Evolutionary conservation across 345 rosid species (phyloP).

Genomic region (Mercurialis annua): DNA sequence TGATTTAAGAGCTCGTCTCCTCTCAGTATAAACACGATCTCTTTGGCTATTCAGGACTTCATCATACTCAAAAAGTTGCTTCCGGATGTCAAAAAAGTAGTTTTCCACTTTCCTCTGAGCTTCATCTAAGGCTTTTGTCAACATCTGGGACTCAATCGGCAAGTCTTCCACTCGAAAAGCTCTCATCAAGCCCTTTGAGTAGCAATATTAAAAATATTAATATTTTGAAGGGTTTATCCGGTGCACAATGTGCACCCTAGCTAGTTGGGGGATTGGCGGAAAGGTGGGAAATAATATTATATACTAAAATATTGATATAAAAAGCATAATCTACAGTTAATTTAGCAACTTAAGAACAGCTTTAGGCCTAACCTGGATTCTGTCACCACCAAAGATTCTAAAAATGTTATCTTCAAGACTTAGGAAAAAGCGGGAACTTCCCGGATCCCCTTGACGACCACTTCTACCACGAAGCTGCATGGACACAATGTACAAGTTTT

Average conservation of each 20-base stretch:
- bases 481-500: conserved; percentile 13
- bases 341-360: conserved; percentile 13
- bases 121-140: conserved; percentile 94
- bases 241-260: too few species aligned
- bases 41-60: conserved; percentile 97
- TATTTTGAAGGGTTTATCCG: too few species aligned
- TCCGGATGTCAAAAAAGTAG: conserved; percentile 88
- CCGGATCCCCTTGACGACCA: conserved; percentile 99
- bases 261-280: too few species aligned
- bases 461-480: conserved; percentile 83
- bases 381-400: conserved; percentile 86
- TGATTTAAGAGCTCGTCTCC: conserved; percentile 90
- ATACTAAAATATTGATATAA: background rate
- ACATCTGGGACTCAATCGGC: conserved; percentile 89
- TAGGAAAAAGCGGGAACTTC: conserved; percentile 95
- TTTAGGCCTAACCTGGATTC: conserved; percentile 71
- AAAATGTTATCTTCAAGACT: conserved; percentile 98
- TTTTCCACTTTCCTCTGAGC: conserved; percentile 98
- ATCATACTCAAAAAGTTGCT: conserved; percentile 89
- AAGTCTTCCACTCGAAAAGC: conserved; percentile 97
- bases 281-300: background rate
- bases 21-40: conserved; percentile 92
- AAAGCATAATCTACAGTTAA: conserved; percentile 3
- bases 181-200: conserved; percentile 84
- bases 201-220: conserved; percentile 15